Evolutionary conservation across 139 green algal species (phyloP), one percentile per base, ranked within the genome.

Genomic region (Auxenochlorella protothecoides): DNA sequence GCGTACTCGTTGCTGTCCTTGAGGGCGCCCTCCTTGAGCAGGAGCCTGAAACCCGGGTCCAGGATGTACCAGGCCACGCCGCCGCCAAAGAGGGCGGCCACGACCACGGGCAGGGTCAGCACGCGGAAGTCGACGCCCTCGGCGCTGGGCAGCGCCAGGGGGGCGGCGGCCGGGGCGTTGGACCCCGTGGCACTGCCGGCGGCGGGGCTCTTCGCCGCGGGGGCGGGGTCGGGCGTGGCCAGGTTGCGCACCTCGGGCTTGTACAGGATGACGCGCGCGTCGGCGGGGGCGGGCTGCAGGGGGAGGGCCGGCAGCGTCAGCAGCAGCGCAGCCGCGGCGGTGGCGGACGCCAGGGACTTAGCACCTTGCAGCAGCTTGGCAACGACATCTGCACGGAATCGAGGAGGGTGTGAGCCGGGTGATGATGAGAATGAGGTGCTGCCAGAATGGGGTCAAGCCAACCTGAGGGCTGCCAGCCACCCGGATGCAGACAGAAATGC

Each of bases 111-210:
- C 27, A 76, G 71, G 2, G 14, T 61, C 59, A 76, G 62, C 6
- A 44, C 5, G 27, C 69, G 68, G 16, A 70, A 14, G 61, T 76
- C 71, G 69, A 76, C 68, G 12, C 60, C 71, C 56, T 76, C 71
- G 12, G 61, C 11, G 11, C 74, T 72, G 55, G 79, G 69, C 27
- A 44, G 27, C 27, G 27, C 27, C 27, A 44, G 27, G n/a, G 86
- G 78, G 27, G 27, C 27, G 53, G 83, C 78, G 15, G 86, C 72
- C 0, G 77, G 72, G 16, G 78, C 77, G 65, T 79, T 71, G n/a
- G n/a, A 14, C 27, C 27, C 27, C 15, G 71, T 61, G 6, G n/a
- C 27, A 9, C 16, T 56, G 44, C 51, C 52, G 14, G 61, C 16
- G 13, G 57, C n/a, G 14, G 70, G 27, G 54, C n/a, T 68, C 53